phyloP scores from a whole-genome alignment of 2,329 filamentous ascomycete genomes.

The Stagonosporopsis rhizophila region DNA sequence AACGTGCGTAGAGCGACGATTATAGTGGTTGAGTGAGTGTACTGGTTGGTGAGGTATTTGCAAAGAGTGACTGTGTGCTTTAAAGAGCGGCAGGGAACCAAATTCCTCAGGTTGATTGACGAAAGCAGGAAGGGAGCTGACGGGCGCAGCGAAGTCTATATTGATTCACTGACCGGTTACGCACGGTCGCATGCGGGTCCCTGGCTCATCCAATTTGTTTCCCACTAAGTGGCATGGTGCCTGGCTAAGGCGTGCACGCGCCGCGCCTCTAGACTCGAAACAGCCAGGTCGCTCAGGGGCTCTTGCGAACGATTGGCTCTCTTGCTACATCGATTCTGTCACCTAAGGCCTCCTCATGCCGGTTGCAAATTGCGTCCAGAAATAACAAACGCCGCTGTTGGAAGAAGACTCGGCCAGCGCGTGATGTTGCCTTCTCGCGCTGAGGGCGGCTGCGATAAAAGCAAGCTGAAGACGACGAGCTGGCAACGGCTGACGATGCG shows the following conservation, averaged over 20 bases:
- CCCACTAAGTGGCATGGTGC: neutral
- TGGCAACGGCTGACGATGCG: neutral
- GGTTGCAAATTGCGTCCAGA: conserved; percentile 13
- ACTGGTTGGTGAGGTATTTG: conserved; percentile 14
- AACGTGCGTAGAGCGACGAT: conserved; percentile 29
- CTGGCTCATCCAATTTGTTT: conserved; percentile 5
- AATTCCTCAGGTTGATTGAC: conserved; percentile 27
- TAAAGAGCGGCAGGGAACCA: conserved; percentile 40
- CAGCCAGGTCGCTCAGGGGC: neutral
- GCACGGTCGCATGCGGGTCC: neutral
- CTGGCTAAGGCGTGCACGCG: conserved; percentile 9
- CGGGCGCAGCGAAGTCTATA: conserved; percentile 33
- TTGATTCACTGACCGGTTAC: conserved; percentile 17
- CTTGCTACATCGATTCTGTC: neutral
- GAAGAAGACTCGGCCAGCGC: conserved; percentile 3
- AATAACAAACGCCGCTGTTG: conserved; percentile 1
- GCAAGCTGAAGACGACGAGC: neutral
- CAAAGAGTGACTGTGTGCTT: conserved; percentile 32
- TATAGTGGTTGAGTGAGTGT: conserved; percentile 24
- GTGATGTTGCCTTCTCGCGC: conserved; percentile 1
- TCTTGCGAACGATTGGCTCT: conserved; percentile 1
- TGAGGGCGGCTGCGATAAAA: neutral
- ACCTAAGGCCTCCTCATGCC: conserved; percentile 4
- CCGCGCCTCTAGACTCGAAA: neutral
- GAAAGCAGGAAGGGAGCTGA: conserved; percentile 9